Percentiles rank a stretch among this genome's conserved stretches.
These are phyloP conservation scores for Podaxis sp. DNA, from an alignment of 768 basidiomycete genomes.

Conservation along the genomic window DNA sequence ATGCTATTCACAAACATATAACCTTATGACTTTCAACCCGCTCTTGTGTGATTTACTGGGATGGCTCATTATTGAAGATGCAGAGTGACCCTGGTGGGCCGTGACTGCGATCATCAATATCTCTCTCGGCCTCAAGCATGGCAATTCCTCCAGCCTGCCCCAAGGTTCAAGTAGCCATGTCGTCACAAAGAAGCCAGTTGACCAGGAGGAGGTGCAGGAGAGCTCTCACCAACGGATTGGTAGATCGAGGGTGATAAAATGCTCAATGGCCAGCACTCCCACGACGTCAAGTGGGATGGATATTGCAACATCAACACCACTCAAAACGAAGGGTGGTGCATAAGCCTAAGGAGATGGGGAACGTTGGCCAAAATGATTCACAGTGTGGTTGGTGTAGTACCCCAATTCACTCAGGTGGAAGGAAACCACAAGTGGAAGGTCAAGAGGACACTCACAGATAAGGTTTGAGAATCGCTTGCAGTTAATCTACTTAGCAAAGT, in stretches of 20 bases:
- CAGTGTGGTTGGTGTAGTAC: constrained; percentile 61
- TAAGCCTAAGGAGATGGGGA: constrained; percentile 15
- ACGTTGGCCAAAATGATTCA: constrained; percentile 73
- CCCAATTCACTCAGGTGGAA: constrained; percentile 69
- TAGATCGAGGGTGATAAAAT: constrained; percentile 76
- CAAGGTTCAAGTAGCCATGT: constrained; percentile 41
- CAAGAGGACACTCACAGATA: constrained; percentile 62
- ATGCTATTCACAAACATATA: constrained; percentile 97
- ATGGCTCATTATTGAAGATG: constrained; percentile 76
- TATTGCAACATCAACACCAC: not conserved
- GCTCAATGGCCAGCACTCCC: constrained; percentile 14
- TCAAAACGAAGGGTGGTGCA: constrained; percentile 3
- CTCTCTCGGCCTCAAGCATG: constrained; percentile 97
- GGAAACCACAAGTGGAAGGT: constrained; percentile 59
- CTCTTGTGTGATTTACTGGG: constrained; percentile 81
- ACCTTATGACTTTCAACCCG: constrained; percentile 84
- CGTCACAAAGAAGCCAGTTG: constrained; percentile 42
- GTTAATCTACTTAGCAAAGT: too few species aligned
- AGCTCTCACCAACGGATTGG: constrained; percentile 62
- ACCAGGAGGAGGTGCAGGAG: constrained; percentile 53
- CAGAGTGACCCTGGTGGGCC: constrained; percentile 86
- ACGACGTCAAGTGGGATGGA: not conserved
- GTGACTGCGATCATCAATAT: constrained; percentile 92
- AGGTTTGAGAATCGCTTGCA: constrained; percentile 30
- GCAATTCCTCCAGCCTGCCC: constrained; percentile 66